phyloP scores from a whole-genome alignment of 2,329 filamentous ascomycete species.

The Ceratocystis ficicola region DNA sequence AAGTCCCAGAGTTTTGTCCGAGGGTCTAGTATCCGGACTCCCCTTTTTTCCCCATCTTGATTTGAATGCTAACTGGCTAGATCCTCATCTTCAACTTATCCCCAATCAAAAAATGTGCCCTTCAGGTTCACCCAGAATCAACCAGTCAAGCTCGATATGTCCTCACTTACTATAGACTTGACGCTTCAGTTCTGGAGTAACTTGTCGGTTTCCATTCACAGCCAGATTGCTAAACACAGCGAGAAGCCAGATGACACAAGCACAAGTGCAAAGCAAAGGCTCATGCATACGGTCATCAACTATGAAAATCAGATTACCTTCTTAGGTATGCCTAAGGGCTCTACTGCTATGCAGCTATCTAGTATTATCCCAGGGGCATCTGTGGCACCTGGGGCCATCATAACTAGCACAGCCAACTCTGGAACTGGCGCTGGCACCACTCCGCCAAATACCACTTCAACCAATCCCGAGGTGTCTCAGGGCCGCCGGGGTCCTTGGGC shows the following conservation, averaged over 20 bases:
- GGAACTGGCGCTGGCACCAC: background rate
- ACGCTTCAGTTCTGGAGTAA: conserved; percentile 42
- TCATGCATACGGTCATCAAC: background rate
- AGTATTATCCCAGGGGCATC: conserved; percentile 31
- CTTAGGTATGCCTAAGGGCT: background rate
- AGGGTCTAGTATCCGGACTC: background rate
- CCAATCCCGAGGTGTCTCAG: background rate
- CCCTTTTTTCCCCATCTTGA: background rate
- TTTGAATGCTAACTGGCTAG: background rate
- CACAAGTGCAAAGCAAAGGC: background rate
- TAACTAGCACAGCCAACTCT: background rate
- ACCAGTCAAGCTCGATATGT: conserved; percentile 31
- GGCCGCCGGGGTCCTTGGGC: conserved; percentile 38
- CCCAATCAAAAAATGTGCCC: background rate
- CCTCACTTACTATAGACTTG: conserved; percentile 34
- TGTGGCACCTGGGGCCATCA: background rate
- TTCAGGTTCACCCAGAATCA: conserved; percentile 10
- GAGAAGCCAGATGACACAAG: background rate
- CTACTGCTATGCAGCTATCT: conserved; percentile 37
- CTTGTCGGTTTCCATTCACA: conserved; percentile 36
- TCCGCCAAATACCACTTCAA: background rate
- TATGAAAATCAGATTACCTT: conserved; percentile 22
- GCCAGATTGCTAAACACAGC: conserved; percentile 15
- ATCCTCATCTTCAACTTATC: background rate
- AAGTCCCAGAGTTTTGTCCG: conserved; percentile 28